Conservation (phyloP, 495 filamentous ascomycete genomes). For the Beverwykella pulmonaria region DNA sequence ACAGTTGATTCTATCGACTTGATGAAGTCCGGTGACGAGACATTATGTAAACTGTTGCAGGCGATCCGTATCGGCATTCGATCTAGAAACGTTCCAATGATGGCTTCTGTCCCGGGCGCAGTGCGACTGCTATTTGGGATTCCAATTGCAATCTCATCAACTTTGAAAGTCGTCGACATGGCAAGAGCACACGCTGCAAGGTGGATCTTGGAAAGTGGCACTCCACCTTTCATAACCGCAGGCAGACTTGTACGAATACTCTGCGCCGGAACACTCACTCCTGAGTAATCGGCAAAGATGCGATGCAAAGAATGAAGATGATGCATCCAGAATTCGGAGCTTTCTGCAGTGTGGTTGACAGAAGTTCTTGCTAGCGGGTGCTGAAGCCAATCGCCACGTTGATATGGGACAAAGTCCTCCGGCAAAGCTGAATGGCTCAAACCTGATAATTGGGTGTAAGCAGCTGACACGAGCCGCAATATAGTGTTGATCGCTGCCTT, state of each 20-base stretch:
- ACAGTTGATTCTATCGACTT: background rate
- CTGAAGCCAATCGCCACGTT: too few species aligned
- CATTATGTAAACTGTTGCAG: background rate
- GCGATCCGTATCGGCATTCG: slow-evolving; percentile 11
- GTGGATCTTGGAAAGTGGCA: background rate
- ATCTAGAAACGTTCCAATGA: slow-evolving; percentile 25
- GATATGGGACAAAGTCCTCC: too few species aligned
- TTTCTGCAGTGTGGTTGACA: too few species aligned
- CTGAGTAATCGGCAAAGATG: background rate
- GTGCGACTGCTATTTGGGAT: slow-evolving; percentile 13
- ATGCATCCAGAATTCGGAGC: too few species aligned
- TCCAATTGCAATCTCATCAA: slow-evolving; percentile 8
- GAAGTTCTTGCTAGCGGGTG: too few species aligned
- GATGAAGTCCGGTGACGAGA: background rate
- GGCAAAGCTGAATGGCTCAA: too few species aligned
- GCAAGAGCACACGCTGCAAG: background rate
- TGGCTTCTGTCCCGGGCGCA: slow-evolving; percentile 14
- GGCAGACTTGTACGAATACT: too few species aligned
- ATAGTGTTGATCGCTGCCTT: too few species aligned
- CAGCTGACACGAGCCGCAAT: too few species aligned
- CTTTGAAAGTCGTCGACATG: background rate
- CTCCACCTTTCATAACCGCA: too few species aligned
- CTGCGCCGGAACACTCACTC: too few species aligned
- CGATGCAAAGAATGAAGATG: background rate
- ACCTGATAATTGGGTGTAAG: too few species aligned